phyloP scores from a whole-genome alignment of 768 basidiomycete genomes.

The Mycena amicta region DNA sequence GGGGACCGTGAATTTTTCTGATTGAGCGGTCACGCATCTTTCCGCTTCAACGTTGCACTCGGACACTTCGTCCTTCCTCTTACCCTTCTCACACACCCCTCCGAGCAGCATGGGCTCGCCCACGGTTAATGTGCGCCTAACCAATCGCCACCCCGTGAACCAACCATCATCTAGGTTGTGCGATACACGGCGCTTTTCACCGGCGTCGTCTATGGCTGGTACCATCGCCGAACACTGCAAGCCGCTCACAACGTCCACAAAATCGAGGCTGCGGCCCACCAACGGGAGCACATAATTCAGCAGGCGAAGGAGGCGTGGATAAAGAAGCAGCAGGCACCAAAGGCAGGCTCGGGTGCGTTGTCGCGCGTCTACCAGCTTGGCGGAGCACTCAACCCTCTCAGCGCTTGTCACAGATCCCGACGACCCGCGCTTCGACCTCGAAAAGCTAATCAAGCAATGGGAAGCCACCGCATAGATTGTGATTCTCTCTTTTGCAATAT shows the following conservation, averaged over 20 bases:
- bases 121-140: slow-evolving; percentile 68
- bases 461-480: slow-evolving; percentile 38
- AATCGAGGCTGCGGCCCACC: slow-evolving; percentile 71
- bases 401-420: slow-evolving; percentile 80
- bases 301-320: slow-evolving; percentile 92
- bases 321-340: slow-evolving; percentile 65
- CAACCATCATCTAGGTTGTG: slow-evolving; percentile 69
- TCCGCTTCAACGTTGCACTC: background rate
- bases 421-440: slow-evolving; percentile 93
- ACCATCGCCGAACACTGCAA: slow-evolving; percentile 90
- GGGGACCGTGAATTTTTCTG: background rate
- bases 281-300: slow-evolving; percentile 73
- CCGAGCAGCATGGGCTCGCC: slow-evolving; percentile 60
- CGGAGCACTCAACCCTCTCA: slow-evolving; percentile 4
- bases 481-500: slow-evolving; percentile 16
- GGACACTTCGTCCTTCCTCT: background rate
- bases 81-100: background rate
- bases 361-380: slow-evolving; percentile 7
- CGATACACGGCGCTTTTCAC: slow-evolving; percentile 89
- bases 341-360: slow-evolving; percentile 52
- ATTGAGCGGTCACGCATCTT: background rate
- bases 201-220: slow-evolving; percentile 90
- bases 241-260: slow-evolving; percentile 76
- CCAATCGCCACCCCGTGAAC: slow-evolving; percentile 1
- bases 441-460: slow-evolving; percentile 80